These are phyloP conservation scores for Linnemannia elongata DNA, from an alignment of 192 early-diverging fungal species.

Conservation along the genomic window DNA sequence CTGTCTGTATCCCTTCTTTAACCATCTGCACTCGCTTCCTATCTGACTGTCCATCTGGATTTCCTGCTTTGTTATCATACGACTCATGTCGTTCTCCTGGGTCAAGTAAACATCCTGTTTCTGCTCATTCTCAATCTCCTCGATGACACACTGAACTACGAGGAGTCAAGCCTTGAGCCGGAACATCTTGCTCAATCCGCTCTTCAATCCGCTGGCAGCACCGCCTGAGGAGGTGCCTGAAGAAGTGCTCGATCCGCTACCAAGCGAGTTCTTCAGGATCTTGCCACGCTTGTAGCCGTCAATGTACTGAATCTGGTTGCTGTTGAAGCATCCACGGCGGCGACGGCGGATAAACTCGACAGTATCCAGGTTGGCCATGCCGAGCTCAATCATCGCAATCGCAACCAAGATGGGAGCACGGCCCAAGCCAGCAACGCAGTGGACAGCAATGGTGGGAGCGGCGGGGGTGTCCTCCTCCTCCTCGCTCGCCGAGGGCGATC, in stretches of 20 bases:
- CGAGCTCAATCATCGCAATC: constrained; percentile 83
- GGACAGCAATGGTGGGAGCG: constrained; percentile 71
- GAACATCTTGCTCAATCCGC: constrained; percentile 58
- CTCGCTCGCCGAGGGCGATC: constrained; percentile 44
- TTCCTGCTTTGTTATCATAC: not conserved
- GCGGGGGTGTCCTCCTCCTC: constrained; percentile 39
- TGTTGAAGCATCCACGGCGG: constrained; percentile 86
- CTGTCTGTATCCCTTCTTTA: not conserved
- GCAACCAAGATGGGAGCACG: constrained; percentile 92
- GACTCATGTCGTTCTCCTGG: not conserved
- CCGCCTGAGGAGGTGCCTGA: constrained; percentile 12
- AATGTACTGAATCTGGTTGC: constrained; percentile 80
- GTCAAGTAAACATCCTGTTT: not conserved
- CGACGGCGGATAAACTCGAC: constrained; percentile 81
- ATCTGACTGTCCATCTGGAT: not conserved
- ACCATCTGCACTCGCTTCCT: not conserved
- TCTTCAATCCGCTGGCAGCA: constrained; percentile 39
- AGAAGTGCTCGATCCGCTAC: constrained; percentile 24
- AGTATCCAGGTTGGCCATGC: constrained; percentile 82
- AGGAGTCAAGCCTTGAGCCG: constrained; percentile 56
- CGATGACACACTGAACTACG: constrained; percentile 14
- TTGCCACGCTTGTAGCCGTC: constrained; percentile 62
- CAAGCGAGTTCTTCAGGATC: constrained; percentile 46
- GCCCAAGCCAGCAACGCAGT: constrained; percentile 88
- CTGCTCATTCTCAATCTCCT: not conserved